Evolutionary conservation across 164 flowering plant genomes (phyloP).

Genomic region (Piper longum): DNA sequence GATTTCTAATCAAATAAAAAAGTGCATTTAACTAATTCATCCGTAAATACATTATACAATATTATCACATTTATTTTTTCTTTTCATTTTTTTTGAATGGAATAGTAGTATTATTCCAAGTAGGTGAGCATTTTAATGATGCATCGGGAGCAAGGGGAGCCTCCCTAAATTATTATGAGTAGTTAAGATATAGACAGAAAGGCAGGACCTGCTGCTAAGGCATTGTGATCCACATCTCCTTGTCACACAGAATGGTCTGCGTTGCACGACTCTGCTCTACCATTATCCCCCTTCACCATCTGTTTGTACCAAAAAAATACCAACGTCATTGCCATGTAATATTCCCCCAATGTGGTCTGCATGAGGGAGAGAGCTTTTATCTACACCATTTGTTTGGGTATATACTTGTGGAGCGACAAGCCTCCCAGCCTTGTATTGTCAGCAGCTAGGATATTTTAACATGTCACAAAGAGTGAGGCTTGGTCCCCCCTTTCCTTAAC

Average conservation of each 20-base stretch:
- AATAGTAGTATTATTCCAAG: background rate
- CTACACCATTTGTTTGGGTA: no score
- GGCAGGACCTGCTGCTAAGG: background rate
- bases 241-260: background rate
- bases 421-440: no score
- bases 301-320: background rate
- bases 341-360: no score
- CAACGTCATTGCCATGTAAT: background rate
- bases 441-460: no score
- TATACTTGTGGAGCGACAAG: no score
- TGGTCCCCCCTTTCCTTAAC: no score
- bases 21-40: no score
- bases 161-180: background rate
- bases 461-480: no score
- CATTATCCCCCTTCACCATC: background rate
- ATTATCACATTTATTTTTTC: no score
- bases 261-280: background rate
- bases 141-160: background rate
- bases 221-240: background rate
- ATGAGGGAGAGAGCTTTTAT: background rate
- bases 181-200: background rate
- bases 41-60: no score
- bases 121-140: background rate
- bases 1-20: no score
- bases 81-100: background rate